Evolutionary conservation across 768 basidiomycete species (phyloP).

Genomic region (Boletellus emodensis): DNA sequence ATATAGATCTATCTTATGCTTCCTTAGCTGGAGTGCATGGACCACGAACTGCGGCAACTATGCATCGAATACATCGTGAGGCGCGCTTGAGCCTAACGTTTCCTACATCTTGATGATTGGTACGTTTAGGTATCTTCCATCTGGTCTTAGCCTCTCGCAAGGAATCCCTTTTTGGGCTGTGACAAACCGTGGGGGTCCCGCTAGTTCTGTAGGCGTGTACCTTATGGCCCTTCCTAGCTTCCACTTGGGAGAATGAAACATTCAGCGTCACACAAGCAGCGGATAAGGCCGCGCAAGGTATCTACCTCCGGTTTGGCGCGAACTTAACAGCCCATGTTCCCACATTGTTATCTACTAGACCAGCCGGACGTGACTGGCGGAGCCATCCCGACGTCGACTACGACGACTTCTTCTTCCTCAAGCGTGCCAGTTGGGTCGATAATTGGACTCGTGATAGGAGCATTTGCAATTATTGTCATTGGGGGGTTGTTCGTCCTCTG

Average conservation of each 20-base stretch:
- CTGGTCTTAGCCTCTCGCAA: conserved; percentile 6
- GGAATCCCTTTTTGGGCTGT: conserved; percentile 24
- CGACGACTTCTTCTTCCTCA: conserved; percentile 6
- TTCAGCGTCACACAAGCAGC: conserved; percentile 16
- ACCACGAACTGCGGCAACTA: conserved; percentile 10
- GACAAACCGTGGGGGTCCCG: conserved; percentile 17
- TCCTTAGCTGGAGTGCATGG: conserved; percentile 23
- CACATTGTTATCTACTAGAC: conserved; percentile 1
- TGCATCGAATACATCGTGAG: conserved; percentile 20
- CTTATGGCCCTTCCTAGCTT: conserved; percentile 14
- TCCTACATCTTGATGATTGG: background rate
- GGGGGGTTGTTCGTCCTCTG: conserved; percentile 11
- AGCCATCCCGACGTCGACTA: conserved; percentile 6
- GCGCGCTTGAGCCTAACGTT: background rate
- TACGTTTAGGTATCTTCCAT: conserved; percentile 22
- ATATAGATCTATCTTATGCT: conserved; percentile 1
- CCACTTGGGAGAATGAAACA: conserved; percentile 10
- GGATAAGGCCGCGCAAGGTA: conserved; percentile 9
- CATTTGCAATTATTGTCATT: conserved; percentile 10
- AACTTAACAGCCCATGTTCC: background rate
- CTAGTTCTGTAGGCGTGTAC: background rate
- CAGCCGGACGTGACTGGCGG: conserved; percentile 15
- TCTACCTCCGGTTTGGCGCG: background rate
- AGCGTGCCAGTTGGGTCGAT: conserved; percentile 11
- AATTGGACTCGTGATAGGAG: conserved; percentile 23